Evolutionary conservation across 2,329 filamentous ascomycete species (phyloP).

Genomic region (Xylariales sp.): DNA sequence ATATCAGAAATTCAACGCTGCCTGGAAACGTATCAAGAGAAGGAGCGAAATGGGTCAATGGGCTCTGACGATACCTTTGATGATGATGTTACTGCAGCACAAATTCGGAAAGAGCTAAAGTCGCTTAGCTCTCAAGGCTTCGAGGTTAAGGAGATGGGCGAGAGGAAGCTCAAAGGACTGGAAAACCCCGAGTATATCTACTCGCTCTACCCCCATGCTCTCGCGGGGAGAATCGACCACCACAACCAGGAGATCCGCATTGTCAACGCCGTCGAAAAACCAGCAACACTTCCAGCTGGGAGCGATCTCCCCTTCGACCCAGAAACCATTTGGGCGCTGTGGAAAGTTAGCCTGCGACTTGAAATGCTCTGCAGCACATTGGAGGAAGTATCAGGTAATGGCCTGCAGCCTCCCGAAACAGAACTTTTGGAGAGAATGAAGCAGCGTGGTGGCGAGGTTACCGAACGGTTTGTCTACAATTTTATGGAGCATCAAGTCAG

Average conservation of each 20-base stretch:
- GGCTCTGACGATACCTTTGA: slow-evolving; percentile 71
- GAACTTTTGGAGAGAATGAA: slow-evolving; percentile 70
- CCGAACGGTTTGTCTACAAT: slow-evolving; percentile 81
- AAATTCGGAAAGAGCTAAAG: slow-evolving; percentile 83
- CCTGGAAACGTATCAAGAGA: slow-evolving; percentile 83
- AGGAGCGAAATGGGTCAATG: slow-evolving; percentile 64
- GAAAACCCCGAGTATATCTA: slow-evolving; percentile 97
- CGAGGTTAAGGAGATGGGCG: slow-evolving; percentile 93
- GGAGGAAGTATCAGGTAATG: slow-evolving; percentile 62
- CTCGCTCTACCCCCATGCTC: slow-evolving; percentile 86
- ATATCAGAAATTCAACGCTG: slow-evolving; percentile 93
- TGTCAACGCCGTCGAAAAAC: slow-evolving; percentile 43
- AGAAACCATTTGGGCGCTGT: slow-evolving; percentile 81
- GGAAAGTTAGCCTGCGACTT: slow-evolving; percentile 81
- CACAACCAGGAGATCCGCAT: slow-evolving; percentile 45
- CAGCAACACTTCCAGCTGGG: slow-evolving; percentile 57
- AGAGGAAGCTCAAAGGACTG: slow-evolving; percentile 91
- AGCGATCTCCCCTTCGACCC: slow-evolving; percentile 73
- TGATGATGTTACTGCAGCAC: slow-evolving; percentile 68
- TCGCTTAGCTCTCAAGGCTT: slow-evolving; percentile 89
- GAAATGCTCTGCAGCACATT: slow-evolving; percentile 90
- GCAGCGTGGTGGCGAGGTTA: slow-evolving; percentile 72
- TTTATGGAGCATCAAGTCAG: slow-evolving; percentile 95
- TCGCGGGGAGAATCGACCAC: slow-evolving; percentile 73
- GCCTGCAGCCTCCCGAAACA: slow-evolving; percentile 75